phyloP scores from a whole-genome alignment of 805 yeast genomes.

The Jamesozyma piceae region DNA sequence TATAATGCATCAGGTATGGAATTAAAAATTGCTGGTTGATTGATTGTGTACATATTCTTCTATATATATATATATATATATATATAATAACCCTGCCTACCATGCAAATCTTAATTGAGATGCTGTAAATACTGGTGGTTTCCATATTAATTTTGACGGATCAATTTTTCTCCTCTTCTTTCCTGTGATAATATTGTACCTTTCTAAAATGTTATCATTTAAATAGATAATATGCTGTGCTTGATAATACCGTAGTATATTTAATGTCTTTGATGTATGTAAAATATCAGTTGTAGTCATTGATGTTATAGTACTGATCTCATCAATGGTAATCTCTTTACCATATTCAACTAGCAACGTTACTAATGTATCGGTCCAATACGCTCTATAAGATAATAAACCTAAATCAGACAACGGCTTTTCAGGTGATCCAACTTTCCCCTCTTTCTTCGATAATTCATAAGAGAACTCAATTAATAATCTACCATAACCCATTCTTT shows the following conservation, averaged over 20 bases:
- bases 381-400: conserved; percentile 83
- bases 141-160: conserved; percentile 71
- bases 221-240: conserved; percentile 89
- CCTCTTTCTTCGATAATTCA: conserved; percentile 78
- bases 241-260: conserved; percentile 82
- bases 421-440: conserved; percentile 92
- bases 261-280: conserved; percentile 85
- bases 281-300: conserved; percentile 95
- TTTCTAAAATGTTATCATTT: conserved; percentile 70
- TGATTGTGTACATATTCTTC: neutral
- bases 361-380: conserved; percentile 87
- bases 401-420: conserved; percentile 95
- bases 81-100: conserved; percentile 38
- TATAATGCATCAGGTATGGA: conserved; percentile 30
- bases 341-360: conserved; percentile 58
- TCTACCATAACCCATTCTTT: conserved; percentile 89
- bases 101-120: conserved; percentile 94
- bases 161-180: conserved; percentile 71
- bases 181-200: conserved; percentile 60
- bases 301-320: conserved; percentile 72
- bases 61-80: neutral
- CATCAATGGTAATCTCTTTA: conserved; percentile 75
- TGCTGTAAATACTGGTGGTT: conserved; percentile 89
- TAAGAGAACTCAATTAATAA: conserved; percentile 88
- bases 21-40: conserved; percentile 22